A percentile compares a stretch with the other conserved stretches of the same genome.
Evolutionary conservation across 2,329 filamentous ascomycete genomes (phyloP).

Genomic region (Neopestalotiopsis sp.): DNA sequence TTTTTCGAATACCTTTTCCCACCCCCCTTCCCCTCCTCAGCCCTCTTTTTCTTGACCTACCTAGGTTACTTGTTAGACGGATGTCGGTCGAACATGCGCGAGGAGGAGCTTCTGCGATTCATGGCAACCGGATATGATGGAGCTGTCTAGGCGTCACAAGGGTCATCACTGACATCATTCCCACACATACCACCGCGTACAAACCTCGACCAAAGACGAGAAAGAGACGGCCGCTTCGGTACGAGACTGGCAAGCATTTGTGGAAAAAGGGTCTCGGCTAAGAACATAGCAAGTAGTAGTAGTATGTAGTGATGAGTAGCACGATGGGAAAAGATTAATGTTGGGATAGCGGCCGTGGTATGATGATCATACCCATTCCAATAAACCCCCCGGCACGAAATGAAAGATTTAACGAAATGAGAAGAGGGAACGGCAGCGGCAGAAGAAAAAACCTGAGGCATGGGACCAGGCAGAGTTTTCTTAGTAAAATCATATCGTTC

Average conservation of each 20-base stretch:
- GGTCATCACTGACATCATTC: not conserved
- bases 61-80: not conserved
- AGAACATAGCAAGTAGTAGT: too few species aligned
- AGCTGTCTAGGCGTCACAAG: slow-evolving; percentile 2
- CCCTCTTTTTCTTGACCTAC: too few species aligned
- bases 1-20: not conserved
- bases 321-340: too few species aligned
- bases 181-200: not conserved
- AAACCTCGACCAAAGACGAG: too few species aligned
- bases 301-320: too few species aligned
- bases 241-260: not conserved
- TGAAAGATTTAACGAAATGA: not conserved
- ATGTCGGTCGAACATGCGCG: not conserved
- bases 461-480: not conserved
- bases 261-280: not conserved
- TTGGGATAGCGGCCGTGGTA: not conserved
- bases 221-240: not conserved
- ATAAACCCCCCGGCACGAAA: not conserved
- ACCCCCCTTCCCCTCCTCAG: too few species aligned
- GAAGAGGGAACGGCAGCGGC: not conserved
- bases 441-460: not conserved
- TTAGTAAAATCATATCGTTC: not conserved
- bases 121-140: not conserved
- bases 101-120: not conserved
- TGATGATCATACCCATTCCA: slow-evolving; percentile 1